Percentiles rank a stretch among this genome's conserved stretches.
These are phyloP conservation scores for Lasiosphaeria miniovina DNA, from an alignment of 495 filamentous ascomycete species.

Conservation along the genomic window DNA sequence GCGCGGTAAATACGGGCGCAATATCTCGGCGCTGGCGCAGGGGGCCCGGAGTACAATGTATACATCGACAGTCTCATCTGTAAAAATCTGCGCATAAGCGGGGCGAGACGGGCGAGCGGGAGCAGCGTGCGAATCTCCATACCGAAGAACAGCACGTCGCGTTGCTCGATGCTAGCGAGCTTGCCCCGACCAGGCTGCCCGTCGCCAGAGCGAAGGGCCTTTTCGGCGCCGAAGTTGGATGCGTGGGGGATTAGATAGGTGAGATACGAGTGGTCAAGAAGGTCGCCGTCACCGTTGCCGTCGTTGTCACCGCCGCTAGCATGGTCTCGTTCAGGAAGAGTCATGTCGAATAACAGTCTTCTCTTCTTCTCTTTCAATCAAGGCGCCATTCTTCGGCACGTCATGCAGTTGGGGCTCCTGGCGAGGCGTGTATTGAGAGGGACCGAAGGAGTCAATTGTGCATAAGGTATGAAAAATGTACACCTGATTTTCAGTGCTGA, in stretches of 20 bases:
- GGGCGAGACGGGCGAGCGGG: slow-evolving; percentile 40
- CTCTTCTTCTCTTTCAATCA: not conserved
- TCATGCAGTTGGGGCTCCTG: too few relatives aligned
- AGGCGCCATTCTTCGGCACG: not conserved
- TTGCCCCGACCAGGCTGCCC: slow-evolving; percentile 38
- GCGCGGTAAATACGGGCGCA: slow-evolving; percentile 60
- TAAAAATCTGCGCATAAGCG: slow-evolving; percentile 59
- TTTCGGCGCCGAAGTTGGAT: slow-evolving; percentile 63
- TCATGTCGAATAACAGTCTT: slow-evolving; percentile 15
- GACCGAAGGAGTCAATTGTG: too few relatives aligned
- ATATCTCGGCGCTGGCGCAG: slow-evolving; percentile 53
- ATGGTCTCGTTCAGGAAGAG: slow-evolving; percentile 13
- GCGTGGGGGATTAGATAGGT: slow-evolving; percentile 75
- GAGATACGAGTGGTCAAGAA: slow-evolving; percentile 69
- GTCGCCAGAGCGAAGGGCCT: slow-evolving; percentile 41
- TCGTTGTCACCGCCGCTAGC: slow-evolving; percentile 2
- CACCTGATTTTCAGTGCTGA: too few relatives aligned
- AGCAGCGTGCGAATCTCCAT: slow-evolving; percentile 33
- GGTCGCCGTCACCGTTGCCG: slow-evolving; percentile 38
- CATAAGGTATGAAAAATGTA: too few relatives aligned
- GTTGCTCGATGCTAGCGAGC: slow-evolving; percentile 46
- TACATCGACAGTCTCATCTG: slow-evolving; percentile 76
- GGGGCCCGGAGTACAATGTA: slow-evolving; percentile 71
- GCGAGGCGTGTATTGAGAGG: too few relatives aligned
- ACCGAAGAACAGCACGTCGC: slow-evolving; percentile 66